These are phyloP conservation scores for Physaria fendleri DNA, from an alignment of 345 rosid species.

Conservation along the genomic window DNA sequence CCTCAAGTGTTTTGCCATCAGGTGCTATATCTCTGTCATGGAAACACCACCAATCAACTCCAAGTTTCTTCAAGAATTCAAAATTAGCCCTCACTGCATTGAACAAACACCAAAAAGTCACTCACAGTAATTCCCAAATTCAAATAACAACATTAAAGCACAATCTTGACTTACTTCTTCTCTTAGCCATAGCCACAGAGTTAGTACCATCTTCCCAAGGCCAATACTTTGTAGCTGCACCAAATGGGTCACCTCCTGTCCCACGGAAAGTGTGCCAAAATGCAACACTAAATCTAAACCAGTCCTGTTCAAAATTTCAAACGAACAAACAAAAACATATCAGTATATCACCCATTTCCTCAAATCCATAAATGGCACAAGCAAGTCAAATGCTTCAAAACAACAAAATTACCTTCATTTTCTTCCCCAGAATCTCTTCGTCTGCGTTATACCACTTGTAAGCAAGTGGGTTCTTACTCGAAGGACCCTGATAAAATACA, in stretches of 20 bases:
- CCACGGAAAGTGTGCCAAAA: conserved; percentile 99
- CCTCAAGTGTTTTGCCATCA: conserved; percentile 72
- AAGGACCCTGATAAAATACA: conserved; percentile 52
- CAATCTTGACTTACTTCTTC: conserved; percentile 65
- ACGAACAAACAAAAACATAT: too few relatives aligned
- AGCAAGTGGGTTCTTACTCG: conserved; percentile 66
- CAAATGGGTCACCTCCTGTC: conserved; percentile 84
- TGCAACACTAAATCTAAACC: conserved; percentile 97
- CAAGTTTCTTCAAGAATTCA: conserved; percentile 87
- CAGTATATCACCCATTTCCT: neutral
- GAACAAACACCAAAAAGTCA: conserved; percentile 3
- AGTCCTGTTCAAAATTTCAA: conserved; percentile 47
- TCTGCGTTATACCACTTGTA: conserved; percentile 88
- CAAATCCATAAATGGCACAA: neutral
- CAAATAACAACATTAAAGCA: neutral
- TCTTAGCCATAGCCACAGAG: conserved; percentile 88
- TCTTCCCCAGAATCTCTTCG: conserved; percentile 89
- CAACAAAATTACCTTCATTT: conserved; percentile 64
- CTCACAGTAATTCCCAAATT: neutral
- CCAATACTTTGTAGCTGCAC: conserved; percentile 81
- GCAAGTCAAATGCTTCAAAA: neutral
- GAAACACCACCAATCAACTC: conserved; percentile 93
- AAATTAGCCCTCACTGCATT: conserved; percentile 92
- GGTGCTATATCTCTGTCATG: conserved; percentile 98
- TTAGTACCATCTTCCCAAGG: conserved; percentile 99